Conservation (phyloP, 768 basidiomycete species). For the Suillus americanus region DNA sequence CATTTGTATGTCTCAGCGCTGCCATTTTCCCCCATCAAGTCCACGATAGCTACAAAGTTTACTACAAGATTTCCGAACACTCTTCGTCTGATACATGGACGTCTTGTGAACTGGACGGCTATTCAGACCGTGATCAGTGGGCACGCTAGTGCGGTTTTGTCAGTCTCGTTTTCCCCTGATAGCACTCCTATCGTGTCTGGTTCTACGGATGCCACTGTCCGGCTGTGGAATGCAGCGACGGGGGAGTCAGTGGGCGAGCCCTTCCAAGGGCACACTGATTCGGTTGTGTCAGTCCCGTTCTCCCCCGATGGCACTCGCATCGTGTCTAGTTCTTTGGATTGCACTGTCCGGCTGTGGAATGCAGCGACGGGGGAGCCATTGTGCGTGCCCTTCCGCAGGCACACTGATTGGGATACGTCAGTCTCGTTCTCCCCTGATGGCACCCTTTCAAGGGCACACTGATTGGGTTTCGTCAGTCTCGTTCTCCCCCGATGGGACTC, state of each 20-base stretch:
- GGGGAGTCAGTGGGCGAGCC: background rate
- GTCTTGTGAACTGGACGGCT: slow-evolving; percentile 4
- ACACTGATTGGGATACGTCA: background rate
- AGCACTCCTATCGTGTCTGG: slow-evolving; percentile 18
- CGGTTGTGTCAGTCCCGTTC: slow-evolving; percentile 10
- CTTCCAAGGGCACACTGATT: slow-evolving; percentile 6
- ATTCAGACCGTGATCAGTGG: slow-evolving; percentile 5
- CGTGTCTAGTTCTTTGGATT: slow-evolving; percentile 12
- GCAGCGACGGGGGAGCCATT: background rate
- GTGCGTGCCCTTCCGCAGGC: slow-evolving; percentile 3
- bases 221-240: slow-evolving; percentile 20
- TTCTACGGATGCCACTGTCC: too few relatives aligned
- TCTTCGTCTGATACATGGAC: background rate
- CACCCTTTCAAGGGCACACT: too few relatives aligned
- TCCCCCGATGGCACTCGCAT: slow-evolving; percentile 12
- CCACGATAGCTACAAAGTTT: slow-evolving; percentile 18
- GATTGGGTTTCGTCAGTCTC: slow-evolving; percentile 4
- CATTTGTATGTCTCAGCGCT: slow-evolving; percentile 26
- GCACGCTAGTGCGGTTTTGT: background rate
- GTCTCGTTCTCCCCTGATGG: slow-evolving; percentile 18
- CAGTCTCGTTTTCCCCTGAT: slow-evolving; percentile 9
- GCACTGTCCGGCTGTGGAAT: slow-evolving; percentile 12
- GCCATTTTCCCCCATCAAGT: slow-evolving; percentile 27
- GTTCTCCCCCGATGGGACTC: slow-evolving; percentile 14
- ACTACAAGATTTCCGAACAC: background rate